A percentile compares a stretch with the other conserved stretches of the same genome.
These are phyloP conservation scores for Debaryomyces maramus DNA, from an alignment of 805 yeast species.

Conservation along the genomic window DNA sequence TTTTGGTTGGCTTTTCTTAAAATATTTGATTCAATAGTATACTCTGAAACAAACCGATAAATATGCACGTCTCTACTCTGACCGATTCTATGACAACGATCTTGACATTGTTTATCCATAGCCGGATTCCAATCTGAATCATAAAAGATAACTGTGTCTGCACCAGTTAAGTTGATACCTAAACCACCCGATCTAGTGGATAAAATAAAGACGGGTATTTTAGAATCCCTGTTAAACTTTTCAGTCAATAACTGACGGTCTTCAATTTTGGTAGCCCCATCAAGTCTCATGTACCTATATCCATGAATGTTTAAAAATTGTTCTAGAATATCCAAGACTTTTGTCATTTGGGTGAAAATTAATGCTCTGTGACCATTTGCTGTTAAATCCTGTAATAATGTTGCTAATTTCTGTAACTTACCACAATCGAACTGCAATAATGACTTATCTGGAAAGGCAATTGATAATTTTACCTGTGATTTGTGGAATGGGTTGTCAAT, in stretches of 20 bases:
- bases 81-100: slow-evolving; percentile 98
- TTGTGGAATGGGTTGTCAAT: slow-evolving; percentile 67
- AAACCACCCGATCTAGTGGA: slow-evolving; percentile 98
- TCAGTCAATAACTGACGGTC: slow-evolving; percentile 95
- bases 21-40: slow-evolving; percentile 93
- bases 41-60: slow-evolving; percentile 92
- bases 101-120: slow-evolving; percentile 99
- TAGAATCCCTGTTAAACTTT: slow-evolving; percentile 81
- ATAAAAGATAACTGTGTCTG: slow-evolving; percentile 96
- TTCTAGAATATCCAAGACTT: slow-evolving; percentile 89
- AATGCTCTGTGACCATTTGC: slow-evolving; percentile 90
- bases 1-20: slow-evolving; percentile 93
- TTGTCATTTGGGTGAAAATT: slow-evolving; percentile 97
- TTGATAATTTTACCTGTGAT: slow-evolving; percentile 80
- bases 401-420: slow-evolving; percentile 82
- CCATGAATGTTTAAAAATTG: slow-evolving; percentile 94
- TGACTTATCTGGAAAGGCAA: slow-evolving; percentile 95
- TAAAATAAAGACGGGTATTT: slow-evolving; percentile 85
- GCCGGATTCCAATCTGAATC: slow-evolving; percentile 99
- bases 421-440: slow-evolving; percentile 95
- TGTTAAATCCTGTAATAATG: slow-evolving; percentile 70
- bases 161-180: slow-evolving; percentile 97
- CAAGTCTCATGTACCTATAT: slow-evolving; percentile 88
- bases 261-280: slow-evolving; percentile 96
- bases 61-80: slow-evolving; percentile 98